A percentile compares a stretch with the other conserved stretches of the same genome.
These are phyloP conservation scores for Irpex sp. DNA, from an alignment of 1,284 basidiomycete genomes.

Conservation along the genomic window DNA sequence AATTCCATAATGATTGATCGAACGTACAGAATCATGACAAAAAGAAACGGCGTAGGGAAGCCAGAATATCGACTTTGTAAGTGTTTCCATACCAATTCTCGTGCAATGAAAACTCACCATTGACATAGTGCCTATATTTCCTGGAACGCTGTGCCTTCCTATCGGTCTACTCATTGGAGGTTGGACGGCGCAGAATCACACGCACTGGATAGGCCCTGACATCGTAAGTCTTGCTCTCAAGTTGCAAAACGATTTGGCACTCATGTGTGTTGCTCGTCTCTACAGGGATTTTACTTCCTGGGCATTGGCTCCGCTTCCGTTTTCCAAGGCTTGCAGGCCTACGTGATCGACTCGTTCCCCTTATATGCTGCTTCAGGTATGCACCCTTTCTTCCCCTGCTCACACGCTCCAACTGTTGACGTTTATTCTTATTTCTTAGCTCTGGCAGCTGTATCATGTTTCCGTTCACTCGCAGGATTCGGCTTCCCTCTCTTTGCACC, in stretches of 20 bases:
- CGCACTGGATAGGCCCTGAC: conserved; percentile 66
- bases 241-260: conserved; percentile 14
- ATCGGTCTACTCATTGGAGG: conserved; percentile 61
- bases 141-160: conserved; percentile 48
- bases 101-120: not conserved
- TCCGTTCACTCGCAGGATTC: conserved; percentile 59
- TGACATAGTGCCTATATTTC: conserved; percentile 39
- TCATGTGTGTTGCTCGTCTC: conserved; percentile 15
- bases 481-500: conserved; percentile 68
- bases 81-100: conserved; percentile 1
- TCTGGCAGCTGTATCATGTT: conserved; percentile 50
- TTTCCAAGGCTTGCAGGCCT: conserved; percentile 57
- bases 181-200: conserved; percentile 52
- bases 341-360: conserved; percentile 64
- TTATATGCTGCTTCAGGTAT: conserved; percentile 58
- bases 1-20: conserved; percentile 54
- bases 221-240: conserved; percentile 47
- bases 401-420: not conserved
- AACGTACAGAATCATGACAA: conserved; percentile 47
- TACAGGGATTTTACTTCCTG: conserved; percentile 50
- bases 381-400: conserved; percentile 11
- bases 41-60: conserved; percentile 47
- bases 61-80: conserved; percentile 47
- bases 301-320: conserved; percentile 49
- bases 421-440: conserved; percentile 30